A percentile compares a stretch with the other conserved stretches of the same genome.
Evolutionary conservation across 139 green algal genomes (phyloP).

Genomic region (Micractinium sp.): DNA sequence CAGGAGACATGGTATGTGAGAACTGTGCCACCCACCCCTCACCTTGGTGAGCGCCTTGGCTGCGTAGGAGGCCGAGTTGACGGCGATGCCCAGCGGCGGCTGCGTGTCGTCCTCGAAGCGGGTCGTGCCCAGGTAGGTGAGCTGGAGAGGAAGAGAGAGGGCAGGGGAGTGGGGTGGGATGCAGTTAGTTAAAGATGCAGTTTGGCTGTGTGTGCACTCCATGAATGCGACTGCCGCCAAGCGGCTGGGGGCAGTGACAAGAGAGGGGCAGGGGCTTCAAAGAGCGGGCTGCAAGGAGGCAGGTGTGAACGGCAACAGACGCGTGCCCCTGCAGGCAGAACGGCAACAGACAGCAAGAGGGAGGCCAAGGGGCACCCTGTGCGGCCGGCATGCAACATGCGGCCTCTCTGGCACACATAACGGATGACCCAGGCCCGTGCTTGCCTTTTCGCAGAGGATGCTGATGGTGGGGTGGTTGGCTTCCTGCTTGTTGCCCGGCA

Average conservation of each 20-base stretch:
- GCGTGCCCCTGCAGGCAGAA: no score
- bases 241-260: no score
- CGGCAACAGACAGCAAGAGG: no score
- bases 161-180: no score
- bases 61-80: slow-evolving; percentile 65
- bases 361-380: no score
- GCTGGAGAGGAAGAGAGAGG: not conserved
- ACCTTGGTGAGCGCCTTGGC: slow-evolving; percentile 59
- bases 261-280: no score
- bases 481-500: slow-evolving; percentile 30
- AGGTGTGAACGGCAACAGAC: no score
- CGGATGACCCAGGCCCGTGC: not conserved
- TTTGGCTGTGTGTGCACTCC: no score
- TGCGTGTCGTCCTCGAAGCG: slow-evolving; percentile 70
- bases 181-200: no score
- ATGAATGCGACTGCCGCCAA: no score
- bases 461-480: slow-evolving; percentile 52
- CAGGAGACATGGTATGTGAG: not conserved
- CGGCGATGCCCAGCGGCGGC: slow-evolving; percentile 58
- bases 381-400: not conserved
- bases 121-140: slow-evolving; percentile 43
- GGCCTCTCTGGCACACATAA: not conserved
- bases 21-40: not conserved
- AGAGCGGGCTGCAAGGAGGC: no score
- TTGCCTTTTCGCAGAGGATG: slow-evolving; percentile 62